Base-by-base conservation (phyloP, 2,329 filamentous ascomycete genomes). In the Zelopaecilomyces penicillatus region DNA sequence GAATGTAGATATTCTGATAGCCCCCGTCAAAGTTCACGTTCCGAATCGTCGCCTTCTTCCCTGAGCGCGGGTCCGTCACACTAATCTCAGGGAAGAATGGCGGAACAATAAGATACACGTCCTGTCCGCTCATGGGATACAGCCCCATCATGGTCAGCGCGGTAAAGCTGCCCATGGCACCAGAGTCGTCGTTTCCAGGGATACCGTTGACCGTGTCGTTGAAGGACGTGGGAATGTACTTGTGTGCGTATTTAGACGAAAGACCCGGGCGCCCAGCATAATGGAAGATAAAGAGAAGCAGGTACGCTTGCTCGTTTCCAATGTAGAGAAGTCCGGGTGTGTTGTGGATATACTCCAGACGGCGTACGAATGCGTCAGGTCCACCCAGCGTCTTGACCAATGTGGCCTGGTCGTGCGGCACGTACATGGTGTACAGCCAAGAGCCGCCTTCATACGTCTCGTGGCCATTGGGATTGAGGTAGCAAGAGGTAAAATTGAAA, bases 391-490 rank as follows among this genome's bases (percentile, higher is more conserved):
- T 56, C 3, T 52, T 51, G 50, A 84, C 69, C 0, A 85, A 65
- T 0, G 59, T 54, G 3, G 59, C 59, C 62, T 68, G 68, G 54
- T 73, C 68, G 47, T 74, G 71, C 8, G 71, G 71, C 7, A 69
- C 65, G 47, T 63, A 64, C 43, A 88, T 89, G 12, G 78, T 79
- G 62, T 89, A 89, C 38, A 85, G 74, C 83, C 83, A 88, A 1
- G 75, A 67, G 45, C 76, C 81, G 2, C 78, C 81, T 59, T 88
- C 83, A 53, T 86, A 88, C 0, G 83, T 87, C 59, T 57, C 55
- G 38, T 57, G 55, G 5, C 52, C 57, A 27, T 47, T 40, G 1
- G 52, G 46, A 40, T 57, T 55, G 19, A 59, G 50, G 46, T 57
- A 58, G 42, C 57, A 59, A 3, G 63, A 65, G 49, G 71, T 68